Evolutionary conservation across 805 yeast species (phyloP), one percentile per base, ranked within the genome.

Genomic region (Kodamaea kakaduensis): DNA sequence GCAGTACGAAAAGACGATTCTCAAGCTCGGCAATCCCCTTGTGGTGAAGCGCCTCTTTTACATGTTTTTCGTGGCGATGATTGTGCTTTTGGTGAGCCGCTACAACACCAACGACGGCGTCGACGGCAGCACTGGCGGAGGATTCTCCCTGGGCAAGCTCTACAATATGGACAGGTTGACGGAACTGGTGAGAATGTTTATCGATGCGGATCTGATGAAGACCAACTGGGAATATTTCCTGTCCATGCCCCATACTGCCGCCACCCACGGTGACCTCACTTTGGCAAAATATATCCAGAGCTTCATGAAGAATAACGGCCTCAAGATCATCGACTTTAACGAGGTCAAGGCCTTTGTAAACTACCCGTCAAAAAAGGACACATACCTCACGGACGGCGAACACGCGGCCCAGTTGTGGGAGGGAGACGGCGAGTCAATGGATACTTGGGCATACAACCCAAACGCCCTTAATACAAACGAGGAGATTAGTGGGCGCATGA

Each of bases 221-320:
- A 79, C 75, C 30, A 77, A 80, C 43, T 50, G 83, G 38, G 83
- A 84, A 46, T 85, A 84, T 48, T 52, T 87, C 16, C 78, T 89
- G 17, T 73, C 84, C 6, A 77, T 87, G 78, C 87, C 95, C 3
- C 97, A 88, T 54, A 59, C 82, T 44, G 78, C 96, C 0, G 97
- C 97, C 3, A 81, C 97, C 2, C 74, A 77, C 10, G 97, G 95
- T 13, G 96, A 87, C 55, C 58, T 77, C 40, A 73, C 90, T 0
- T 59, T 88, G 23, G 80, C 87, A 2, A 67, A 72, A 39, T 87
- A 81, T 52, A 65, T 89, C 10, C 68, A 75, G 41, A 73, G 72
- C 16, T 73, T 75, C 32, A 76, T 84, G 58, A 53, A 58, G 15
- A 71, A 76, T 34, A 75, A 78, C 43, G 84, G 84, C 2, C 42